Percentiles rank a stretch among this genome's conserved stretches.
phyloP scores from a whole-genome alignment of 441 rosid genomes.

The Euphorbia celastroides region DNA sequence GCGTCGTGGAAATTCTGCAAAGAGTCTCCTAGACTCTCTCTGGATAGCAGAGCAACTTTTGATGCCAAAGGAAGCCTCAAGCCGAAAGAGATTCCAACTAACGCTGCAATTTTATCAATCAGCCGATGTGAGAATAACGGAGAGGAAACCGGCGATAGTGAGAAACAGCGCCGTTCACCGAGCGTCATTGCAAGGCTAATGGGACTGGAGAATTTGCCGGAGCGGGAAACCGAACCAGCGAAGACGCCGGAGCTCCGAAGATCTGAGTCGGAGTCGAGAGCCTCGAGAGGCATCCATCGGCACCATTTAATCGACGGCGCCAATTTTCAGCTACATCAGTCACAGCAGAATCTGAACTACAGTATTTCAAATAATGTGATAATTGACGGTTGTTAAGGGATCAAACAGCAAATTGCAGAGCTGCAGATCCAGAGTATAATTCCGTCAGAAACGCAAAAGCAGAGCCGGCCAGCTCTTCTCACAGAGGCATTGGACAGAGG shows the following conservation, averaged over 20 bases:
- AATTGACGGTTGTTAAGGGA: conserved; percentile 17
- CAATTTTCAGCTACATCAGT: conserved; percentile 40
- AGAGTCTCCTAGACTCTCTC: conserved; percentile 90
- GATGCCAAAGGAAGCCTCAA: conserved; percentile 84
- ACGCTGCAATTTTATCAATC: conserved; percentile 28
- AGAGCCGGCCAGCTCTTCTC: conserved; percentile 37
- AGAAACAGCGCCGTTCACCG: conserved; percentile 56
- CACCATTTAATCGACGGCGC: conserved; percentile 53
- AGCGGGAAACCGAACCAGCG: conserved; percentile 37
- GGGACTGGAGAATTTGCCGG: conserved; percentile 75
- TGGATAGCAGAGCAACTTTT: conserved; percentile 81
- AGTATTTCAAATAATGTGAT: conserved; percentile 17
- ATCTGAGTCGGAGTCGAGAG: conserved; percentile 88
- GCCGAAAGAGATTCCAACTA: conserved; percentile 65
- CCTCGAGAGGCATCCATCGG: conserved; percentile 41
- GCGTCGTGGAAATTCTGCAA: conserved; percentile 77
- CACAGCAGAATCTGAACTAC: conserved; percentile 22
- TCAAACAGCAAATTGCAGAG: conserved; percentile 15
- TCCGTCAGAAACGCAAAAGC: conserved; percentile 27
- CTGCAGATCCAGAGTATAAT: conserved; percentile 23
- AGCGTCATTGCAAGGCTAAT: conserved; percentile 84
- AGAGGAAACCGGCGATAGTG: conserved; percentile 33
- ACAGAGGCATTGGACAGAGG: conserved; percentile 38
- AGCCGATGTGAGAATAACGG: conserved; percentile 26
- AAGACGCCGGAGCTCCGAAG: conserved; percentile 62